These are phyloP conservation scores for Choiromyces venosus DNA, from an alignment of 495 filamentous ascomycete genomes.

Conservation along the genomic window DNA sequence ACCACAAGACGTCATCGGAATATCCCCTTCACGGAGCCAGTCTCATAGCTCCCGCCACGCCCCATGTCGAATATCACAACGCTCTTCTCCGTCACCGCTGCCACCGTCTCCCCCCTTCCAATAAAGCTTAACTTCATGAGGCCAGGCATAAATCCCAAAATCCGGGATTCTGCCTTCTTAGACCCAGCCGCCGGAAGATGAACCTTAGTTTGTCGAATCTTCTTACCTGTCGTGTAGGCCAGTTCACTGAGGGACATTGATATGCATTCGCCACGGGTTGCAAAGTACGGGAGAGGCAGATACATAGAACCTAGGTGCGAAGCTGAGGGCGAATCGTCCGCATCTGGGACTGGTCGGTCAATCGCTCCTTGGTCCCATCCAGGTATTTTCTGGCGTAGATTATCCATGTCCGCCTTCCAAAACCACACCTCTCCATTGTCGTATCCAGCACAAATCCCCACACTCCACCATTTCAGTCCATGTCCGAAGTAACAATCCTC, in stretches of 20 bases:
- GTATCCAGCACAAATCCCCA: constrained; percentile 28
- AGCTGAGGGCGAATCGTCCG: not conserved
- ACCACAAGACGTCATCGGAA: not conserved
- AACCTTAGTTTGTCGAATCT: constrained; percentile 7
- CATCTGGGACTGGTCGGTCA: not conserved
- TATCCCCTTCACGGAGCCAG: not conserved
- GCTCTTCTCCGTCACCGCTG: constrained; percentile 19
- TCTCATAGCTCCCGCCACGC: constrained; percentile 2
- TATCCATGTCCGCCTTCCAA: constrained; percentile 25
- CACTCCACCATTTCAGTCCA: constrained; percentile 23
- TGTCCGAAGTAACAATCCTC: constrained; percentile 14
- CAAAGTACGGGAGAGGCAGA: constrained; percentile 1
- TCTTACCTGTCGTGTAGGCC: constrained; percentile 10
- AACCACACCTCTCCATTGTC: constrained; percentile 33
- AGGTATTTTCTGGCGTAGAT: constrained; percentile 5
- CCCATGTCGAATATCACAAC: constrained; percentile 28
- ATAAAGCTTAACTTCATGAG: constrained; percentile 27
- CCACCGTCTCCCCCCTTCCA: constrained; percentile 23
- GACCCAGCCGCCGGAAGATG: constrained; percentile 14
- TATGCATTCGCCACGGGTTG: constrained; percentile 17
- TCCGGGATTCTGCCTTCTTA: constrained; percentile 19
- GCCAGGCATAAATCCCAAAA: constrained; percentile 26
- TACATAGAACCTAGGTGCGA: constrained; percentile 7
- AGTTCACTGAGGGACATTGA: constrained; percentile 19
- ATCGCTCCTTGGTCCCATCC: not conserved